Base-by-base conservation (phyloP, 805 yeast species). In the Candida krabiensis region DNA sequence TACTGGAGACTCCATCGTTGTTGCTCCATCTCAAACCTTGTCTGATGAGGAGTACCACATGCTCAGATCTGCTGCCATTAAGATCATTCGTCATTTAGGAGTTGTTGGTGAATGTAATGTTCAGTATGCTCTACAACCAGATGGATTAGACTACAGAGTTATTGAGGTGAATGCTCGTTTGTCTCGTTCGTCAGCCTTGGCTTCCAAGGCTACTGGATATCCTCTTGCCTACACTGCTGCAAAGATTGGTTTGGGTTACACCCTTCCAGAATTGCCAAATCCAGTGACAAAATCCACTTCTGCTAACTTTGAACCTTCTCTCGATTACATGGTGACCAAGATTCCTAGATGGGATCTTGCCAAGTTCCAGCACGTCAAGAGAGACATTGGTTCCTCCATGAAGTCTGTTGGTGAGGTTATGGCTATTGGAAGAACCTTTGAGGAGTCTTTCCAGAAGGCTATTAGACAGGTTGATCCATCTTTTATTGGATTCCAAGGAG, bases 41-140 rank as follows among this genome's bases (percentile, higher is more conserved):
- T 85, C 96, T 26, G 99, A 91, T 66, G 96, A 90, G 64, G 99
- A 91, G 62, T 91, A 87, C 69, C 96, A 91, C 70, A 93, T 91
- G 99, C 80, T 91, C 57, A 83, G 99, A 72, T 75, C 95, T 33
- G 96, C 99, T 40, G 99, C 99, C 40, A 88, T 93, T 65, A 93
- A 93, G 69, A 88, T 91, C 58, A 91, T 91, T 57, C 87, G 98
- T 67, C 99, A 91, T 61, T 75, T 91, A 60, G 99, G 99, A 63
- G 99, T 91, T 50, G 96, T 91, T 53, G 99, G 99, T 67, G 99
- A 91, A 71, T 91, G 99, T 79, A 91, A 91, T 64, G 96, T 91
- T 47, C 99, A 91, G 68, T 91, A 91, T 61, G 95, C 97, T 37
- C 76, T 91, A 52, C 95, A 90, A 62, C 96, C 99, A 30, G 93